Conservation (phyloP, 495 filamentous ascomycete genomes). For the Tuber microsphaerosporum region DNA sequence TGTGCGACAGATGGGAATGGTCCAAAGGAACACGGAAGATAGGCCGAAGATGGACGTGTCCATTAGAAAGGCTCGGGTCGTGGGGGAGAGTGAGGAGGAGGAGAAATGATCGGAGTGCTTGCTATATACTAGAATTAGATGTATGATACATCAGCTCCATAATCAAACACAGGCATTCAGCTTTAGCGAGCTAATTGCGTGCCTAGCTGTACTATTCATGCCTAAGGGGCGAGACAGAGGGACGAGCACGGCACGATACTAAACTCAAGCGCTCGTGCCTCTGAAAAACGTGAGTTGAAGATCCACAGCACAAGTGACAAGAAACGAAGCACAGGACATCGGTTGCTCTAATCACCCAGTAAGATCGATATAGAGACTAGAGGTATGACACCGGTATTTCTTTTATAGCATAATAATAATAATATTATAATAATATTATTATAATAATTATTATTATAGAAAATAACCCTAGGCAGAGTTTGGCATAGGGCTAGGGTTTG, state of each 20-base stretch:
- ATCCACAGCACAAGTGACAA: neutral
- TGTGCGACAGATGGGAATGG: conserved; percentile 82
- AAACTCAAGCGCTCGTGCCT: neutral
- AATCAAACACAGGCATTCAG: neutral
- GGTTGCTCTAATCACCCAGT: neutral
- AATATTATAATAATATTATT: too few relatives aligned
- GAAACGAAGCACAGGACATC: neutral
- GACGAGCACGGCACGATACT: neutral
- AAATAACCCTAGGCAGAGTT: neutral
- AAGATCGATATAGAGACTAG: neutral
- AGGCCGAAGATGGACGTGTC: conserved; percentile 73
- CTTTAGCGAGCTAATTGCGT: neutral
- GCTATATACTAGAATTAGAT: neutral
- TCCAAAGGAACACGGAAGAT: conserved; percentile 77
- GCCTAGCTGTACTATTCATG: neutral
- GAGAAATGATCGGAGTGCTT: neutral
- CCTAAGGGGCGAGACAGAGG: neutral
- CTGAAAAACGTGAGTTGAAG: neutral
- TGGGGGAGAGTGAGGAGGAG: conserved; percentile 52
- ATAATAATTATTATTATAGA: neutral
- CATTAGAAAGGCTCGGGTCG: conserved; percentile 63
- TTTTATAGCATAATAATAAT: too few relatives aligned
- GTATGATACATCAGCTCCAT: neutral
- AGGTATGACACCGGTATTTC: neutral
- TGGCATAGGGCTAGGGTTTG: neutral